Evolutionary conservation across 768 basidiomycete species (phyloP), one percentile per base, ranked within the genome.

Genomic region (Lactarius hatsudake): DNA sequence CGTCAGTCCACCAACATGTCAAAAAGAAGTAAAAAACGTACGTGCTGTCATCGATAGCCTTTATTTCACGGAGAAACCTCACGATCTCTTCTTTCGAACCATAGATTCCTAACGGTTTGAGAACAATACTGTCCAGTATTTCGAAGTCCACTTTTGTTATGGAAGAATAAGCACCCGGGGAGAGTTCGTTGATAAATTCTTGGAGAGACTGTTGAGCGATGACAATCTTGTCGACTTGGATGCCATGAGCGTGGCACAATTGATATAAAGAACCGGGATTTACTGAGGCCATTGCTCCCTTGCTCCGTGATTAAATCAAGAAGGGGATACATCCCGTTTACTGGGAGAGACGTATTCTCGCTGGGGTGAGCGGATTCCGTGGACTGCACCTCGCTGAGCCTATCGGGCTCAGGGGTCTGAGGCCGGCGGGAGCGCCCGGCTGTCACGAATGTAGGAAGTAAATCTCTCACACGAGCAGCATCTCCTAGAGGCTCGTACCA

Each of bases 221-320:
- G 74, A 87, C 82, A 43, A 87, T 80, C 71, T 88, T 87, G 68
- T 86, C 84, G 42, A 86, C 86, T 85, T 63, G 13, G 15, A 15
- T 9, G 15, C 7, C 38, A 62, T 45, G 15, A 61, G 1, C 26
- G 2, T 1, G 18, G 48, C 4, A 10, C 26, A 54, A 51, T 10
- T 15, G 23, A 17, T 53, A 10, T 64, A 20, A 51, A 55, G 17
- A 18, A 5, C 5, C 63, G 51, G 6, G 23, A 77, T 65, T 67
- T 67, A 84, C 86, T 84, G 2, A 84, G 76, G 1, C 85, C 83
- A 3, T 81, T 79, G 32, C 79, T 83, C 0, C 80, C 80, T 54
- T 78, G 75, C 62, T 86, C 86, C n/a, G 74, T 78, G 65, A 84
- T 81, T 6, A 86, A 76, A 59, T 86, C 84, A 2, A 86, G 75